Conservation (phyloP, 2,329 filamentous ascomycete genomes). For the Metarhizium album region DNA sequence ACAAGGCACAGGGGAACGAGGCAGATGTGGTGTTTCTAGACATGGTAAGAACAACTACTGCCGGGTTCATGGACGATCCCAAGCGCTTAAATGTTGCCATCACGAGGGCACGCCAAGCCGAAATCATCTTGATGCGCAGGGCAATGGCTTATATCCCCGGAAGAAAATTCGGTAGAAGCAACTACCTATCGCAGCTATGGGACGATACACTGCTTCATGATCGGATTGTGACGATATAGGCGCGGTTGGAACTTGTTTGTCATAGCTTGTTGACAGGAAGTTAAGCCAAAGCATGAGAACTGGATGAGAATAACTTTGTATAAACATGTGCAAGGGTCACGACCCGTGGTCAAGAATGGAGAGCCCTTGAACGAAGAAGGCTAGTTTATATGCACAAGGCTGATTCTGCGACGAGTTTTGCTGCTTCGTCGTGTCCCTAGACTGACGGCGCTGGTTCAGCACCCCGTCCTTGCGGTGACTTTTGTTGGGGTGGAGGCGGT, state of each 20-base stretch:
- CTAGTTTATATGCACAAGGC: too few species aligned
- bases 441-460: too few species aligned
- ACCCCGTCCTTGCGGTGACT: too few species aligned
- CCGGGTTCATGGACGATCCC: conserved; percentile 31
- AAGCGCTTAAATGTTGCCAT: conserved; percentile 35
- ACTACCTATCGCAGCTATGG: conserved; percentile 20
- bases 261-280: not conserved
- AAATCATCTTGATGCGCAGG: conserved; percentile 34
- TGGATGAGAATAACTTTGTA: too few species aligned
- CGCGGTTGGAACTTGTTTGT: not conserved
- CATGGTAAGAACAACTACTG: conserved; percentile 28
- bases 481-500: too few species aligned
- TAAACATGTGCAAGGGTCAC: too few species aligned
- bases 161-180: conserved; percentile 8
- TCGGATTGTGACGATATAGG: conserved; percentile 1
- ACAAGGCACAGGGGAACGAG: conserved; percentile 35
- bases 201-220: conserved; percentile 15
- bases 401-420: too few species aligned
- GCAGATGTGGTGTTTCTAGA: conserved; percentile 38
- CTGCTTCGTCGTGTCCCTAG: too few species aligned
- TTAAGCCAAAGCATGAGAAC: not conserved
- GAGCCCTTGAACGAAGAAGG: too few species aligned
- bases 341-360: too few species aligned
- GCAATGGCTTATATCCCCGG: conserved; percentile 18
- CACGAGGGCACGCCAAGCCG: conserved; percentile 32